Evolutionary conservation across 1,284 basidiomycete genomes (phyloP).

Genomic region (Athelia psychrophila): DNA sequence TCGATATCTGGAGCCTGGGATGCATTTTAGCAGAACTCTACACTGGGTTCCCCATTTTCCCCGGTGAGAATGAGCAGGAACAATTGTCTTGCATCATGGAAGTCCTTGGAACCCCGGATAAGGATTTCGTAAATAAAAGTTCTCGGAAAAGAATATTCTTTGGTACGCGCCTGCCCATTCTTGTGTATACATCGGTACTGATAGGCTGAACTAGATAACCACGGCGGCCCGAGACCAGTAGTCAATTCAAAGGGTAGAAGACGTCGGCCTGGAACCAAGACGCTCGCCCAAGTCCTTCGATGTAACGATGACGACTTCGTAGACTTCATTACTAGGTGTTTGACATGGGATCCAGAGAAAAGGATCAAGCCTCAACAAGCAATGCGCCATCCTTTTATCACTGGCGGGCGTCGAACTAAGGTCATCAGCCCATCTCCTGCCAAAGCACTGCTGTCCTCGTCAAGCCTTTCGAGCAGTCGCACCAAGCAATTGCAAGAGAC

Average conservation of each 20-base stretch:
- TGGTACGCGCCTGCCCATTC: constrained; percentile 50
- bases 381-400: constrained; percentile 87
- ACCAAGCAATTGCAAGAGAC: constrained; percentile 63
- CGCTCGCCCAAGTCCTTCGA: constrained; percentile 84
- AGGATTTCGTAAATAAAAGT: constrained; percentile 92
- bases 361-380: constrained; percentile 94
- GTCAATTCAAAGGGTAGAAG: constrained; percentile 96
- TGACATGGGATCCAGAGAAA: constrained; percentile 97
- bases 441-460: constrained; percentile 53
- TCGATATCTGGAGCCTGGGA: constrained; percentile 98
- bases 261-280: constrained; percentile 88
- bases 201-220: constrained; percentile 66
- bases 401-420: constrained; percentile 58
- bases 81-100: constrained; percentile 99
- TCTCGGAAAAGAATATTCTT: constrained; percentile 96
- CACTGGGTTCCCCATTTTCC: constrained; percentile 99
- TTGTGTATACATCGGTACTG: constrained; percentile 1
- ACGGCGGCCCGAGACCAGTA: constrained; percentile 88
- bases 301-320: constrained; percentile 88
- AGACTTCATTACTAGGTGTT: constrained; percentile 93
- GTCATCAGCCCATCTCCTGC: constrained; percentile 42
- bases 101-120: constrained; percentile 93
- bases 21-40: constrained; percentile 97
- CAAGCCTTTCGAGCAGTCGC: constrained; percentile 47
- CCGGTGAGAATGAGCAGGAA: constrained; percentile 99